Evolutionary conservation across 306 rosid species (phyloP).

Genomic region (Arachis hypogaea): DNA sequence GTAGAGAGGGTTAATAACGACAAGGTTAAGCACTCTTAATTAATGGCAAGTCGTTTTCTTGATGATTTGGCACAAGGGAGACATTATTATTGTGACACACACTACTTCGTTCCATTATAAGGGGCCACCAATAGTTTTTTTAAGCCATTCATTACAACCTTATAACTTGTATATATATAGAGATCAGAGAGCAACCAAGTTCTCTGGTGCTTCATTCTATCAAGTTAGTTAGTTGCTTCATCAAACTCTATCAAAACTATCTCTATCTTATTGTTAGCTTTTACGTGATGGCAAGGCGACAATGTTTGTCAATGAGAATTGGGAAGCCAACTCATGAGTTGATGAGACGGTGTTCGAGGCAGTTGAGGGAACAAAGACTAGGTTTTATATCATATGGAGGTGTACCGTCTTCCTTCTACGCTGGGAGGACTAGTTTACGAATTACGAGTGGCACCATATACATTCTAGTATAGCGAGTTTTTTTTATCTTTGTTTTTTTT

Average conservation of each 20-base stretch:
- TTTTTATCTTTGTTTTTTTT: too few species aligned
- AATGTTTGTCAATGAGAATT: conserved; percentile 35
- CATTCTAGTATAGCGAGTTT: too few species aligned
- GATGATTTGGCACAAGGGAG: conserved; percentile 39
- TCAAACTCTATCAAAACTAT: too few species aligned
- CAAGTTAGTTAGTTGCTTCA: too few species aligned
- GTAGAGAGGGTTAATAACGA: conserved; percentile 39
- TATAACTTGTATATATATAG: too few species aligned
- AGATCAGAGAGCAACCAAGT: too few species aligned
- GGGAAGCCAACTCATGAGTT: conserved; percentile 37
- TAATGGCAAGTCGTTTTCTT: conserved; percentile 46
- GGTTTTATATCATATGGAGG: conserved; percentile 70
- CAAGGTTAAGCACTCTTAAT: conserved; percentile 47
- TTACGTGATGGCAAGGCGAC: conserved; percentile 42
- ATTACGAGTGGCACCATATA: neutral
- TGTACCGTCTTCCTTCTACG: conserved; percentile 60
- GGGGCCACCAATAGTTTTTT: conserved; percentile 43
- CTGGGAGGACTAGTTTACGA: conserved; percentile 45
- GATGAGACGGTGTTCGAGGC: conserved; percentile 37
- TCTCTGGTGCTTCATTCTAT: too few species aligned
- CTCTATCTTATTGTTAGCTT: neutral
- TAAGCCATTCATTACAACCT: neutral
- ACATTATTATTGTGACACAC: conserved; percentile 44
- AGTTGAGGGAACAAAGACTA: conserved; percentile 59
- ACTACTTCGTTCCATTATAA: conserved; percentile 53